Base-by-base conservation (phyloP, 768 basidiomycete species). In the Pholiota conissans region DNA sequence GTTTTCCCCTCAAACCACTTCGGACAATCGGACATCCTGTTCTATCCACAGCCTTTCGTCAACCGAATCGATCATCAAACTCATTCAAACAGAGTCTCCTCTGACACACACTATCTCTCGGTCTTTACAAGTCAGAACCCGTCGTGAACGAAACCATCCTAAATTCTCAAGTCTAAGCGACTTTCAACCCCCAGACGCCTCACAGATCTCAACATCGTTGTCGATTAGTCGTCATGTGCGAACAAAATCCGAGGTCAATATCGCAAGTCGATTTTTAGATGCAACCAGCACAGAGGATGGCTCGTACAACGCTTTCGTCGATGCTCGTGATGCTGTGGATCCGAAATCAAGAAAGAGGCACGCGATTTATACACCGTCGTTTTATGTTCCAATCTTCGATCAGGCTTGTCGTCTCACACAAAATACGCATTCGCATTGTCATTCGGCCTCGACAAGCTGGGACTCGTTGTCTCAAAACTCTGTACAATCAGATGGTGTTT, bases 361-460 rank as follows among this genome's bases (percentile, higher is more conserved):
- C 49, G 77, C 74, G 3, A 74, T 77, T 9, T 76, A 76, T 58
- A 72, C 73, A 5, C 65, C 69, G 28, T 64, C 73, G 0, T 59
- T 69, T 7, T 65, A 65, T 55, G 61, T 70, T 18, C 69, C 72
- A 18, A 54, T 65, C 32, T 57, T 69, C 27, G 65, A 67, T 28
- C 57, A 63, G 40, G 53, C 50, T 28, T 26, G 24, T n/a, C 40
- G 32, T 20, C 13, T 54, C 42, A 26, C n/a, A 45, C 14, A 45
- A 34, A 13, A 34, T 45, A 20, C 28, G 29, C 13, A 34, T 29
- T 13, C 28, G 10, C 26, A 26, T 46, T 34, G 29, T 29, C 20
- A 54, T 10, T 22, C 22, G 9, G 32, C 20, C 30, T 42, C 20
- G 28, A 24, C 28, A 22, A 28, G 24, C 20, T 20, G 14, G 5